phyloP scores from a whole-genome alignment of 2,329 filamentous ascomycete genomes.

The Paraphaeosphaeria sporulosa region DNA sequence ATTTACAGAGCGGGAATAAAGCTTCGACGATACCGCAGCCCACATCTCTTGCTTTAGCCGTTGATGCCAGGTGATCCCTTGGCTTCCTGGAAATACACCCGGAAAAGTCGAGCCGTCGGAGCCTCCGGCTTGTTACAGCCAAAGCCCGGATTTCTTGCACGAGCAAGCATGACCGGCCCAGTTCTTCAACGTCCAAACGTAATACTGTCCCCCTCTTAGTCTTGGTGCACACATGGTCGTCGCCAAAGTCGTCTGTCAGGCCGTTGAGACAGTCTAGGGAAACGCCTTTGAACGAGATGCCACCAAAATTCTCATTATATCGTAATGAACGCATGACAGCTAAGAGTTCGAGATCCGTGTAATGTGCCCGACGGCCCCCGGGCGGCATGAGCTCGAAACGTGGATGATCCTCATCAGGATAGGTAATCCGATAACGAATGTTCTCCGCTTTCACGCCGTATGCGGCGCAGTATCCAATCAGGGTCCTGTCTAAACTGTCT shows the following conservation, averaged over 20 bases:
- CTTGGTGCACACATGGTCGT: slow-evolving; percentile 67
- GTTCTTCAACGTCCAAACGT: slow-evolving; percentile 60
- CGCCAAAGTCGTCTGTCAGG: slow-evolving; percentile 65
- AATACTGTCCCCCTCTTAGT: slow-evolving; percentile 66
- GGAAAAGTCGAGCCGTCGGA: slow-evolving; percentile 71
- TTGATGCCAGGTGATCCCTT: slow-evolving; percentile 50
- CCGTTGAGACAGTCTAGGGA: slow-evolving; percentile 71
- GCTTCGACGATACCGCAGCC: slow-evolving; percentile 75
- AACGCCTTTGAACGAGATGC: slow-evolving; percentile 72
- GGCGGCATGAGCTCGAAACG: slow-evolving; percentile 70
- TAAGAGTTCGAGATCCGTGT: slow-evolving; percentile 69
- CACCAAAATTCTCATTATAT: slow-evolving; percentile 73
- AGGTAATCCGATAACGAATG: slow-evolving; percentile 56
- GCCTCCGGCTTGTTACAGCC: slow-evolving; percentile 69
- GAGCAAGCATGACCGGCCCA: slow-evolving; percentile 65
- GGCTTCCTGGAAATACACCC: slow-evolving; percentile 66
- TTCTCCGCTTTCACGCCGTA: slow-evolving; percentile 73
- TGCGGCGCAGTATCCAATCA: slow-evolving; percentile 73
- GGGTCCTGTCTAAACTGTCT: slow-evolving; percentile 68
- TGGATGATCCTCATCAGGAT: slow-evolving; percentile 67
- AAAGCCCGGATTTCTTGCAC: slow-evolving; percentile 74
- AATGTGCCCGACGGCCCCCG: slow-evolving; percentile 60
- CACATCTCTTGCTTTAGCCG: slow-evolving; percentile 62
- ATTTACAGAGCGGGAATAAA: slow-evolving; percentile 71
- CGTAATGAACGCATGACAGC: slow-evolving; percentile 73